Conservation (phyloP, 1,284 basidiomycete genomes). For the Papiliotrema fonsecae region DNA sequence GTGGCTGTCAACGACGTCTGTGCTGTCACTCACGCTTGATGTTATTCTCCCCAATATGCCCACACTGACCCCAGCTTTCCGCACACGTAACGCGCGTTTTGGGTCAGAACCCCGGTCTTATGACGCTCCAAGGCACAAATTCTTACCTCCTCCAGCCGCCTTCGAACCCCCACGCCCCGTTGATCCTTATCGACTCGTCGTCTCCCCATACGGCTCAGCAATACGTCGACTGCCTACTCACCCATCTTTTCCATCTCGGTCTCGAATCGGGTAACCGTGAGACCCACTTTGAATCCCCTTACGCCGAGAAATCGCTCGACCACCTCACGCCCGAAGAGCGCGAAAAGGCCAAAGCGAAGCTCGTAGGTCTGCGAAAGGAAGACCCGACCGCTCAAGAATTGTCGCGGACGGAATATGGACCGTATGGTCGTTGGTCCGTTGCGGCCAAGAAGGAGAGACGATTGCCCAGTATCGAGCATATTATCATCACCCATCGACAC, state of each 20-base stretch:
- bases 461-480: conserved; percentile 59
- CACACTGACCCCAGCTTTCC: conserved; percentile 33
- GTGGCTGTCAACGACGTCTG: too few species aligned
- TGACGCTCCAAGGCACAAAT: conserved; percentile 93
- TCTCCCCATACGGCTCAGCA: conserved; percentile 58
- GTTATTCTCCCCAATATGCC: too few species aligned
- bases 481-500: conserved; percentile 88
- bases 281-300: conserved; percentile 28
- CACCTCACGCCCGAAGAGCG: conserved; percentile 19
- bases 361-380: conserved; percentile 14
- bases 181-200: conserved; percentile 85
- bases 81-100: conserved; percentile 50
- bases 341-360: conserved; percentile 13
- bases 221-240: conserved; percentile 35
- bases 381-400: conserved; percentile 16
- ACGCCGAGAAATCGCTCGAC: conserved; percentile 14
- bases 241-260: conserved; percentile 41
- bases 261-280: conserved; percentile 34
- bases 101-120: conserved; percentile 80
- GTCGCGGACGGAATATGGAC: conserved; percentile 28
- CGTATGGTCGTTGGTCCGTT: conserved; percentile 14
- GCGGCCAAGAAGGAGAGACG: conserved; percentile 11
- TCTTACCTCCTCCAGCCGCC: conserved; percentile 68
- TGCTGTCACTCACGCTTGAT: too few species aligned
- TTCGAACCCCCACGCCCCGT: conserved; percentile 57